Base-by-base conservation (phyloP, 768 basidiomycete genomes). In the Boletus reticuloceps region DNA sequence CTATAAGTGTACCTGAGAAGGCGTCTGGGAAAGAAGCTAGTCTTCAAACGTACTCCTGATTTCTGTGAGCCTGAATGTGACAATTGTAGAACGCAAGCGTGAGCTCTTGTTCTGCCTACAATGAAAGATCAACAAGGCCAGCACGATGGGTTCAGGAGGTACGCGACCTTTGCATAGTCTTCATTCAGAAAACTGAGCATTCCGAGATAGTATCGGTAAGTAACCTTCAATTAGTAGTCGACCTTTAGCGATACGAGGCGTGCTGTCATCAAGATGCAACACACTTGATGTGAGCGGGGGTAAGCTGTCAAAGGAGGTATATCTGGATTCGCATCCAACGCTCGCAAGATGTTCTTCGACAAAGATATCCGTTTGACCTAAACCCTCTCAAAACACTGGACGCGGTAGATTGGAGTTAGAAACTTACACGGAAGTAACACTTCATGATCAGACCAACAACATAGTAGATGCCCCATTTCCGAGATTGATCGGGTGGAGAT, bases 101-200 rank as follows among this genome's bases (percentile, higher is more conserved):
- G 50, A 98, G 80, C 67, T 97, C 88, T 70, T 89, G 81, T 69
- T 94, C 89, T 43, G 93, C 84, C 90, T 94, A 41, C 19, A 20
- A n/a, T 16, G 27, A 22, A 45, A 19, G 6, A 19, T 60, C n/a
- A 58, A 59, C 41, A 32, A 45, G 40, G 27, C 10, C 27, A 1
- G 38, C 29, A 13, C 7, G 13, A 14, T 22, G n/a, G 17, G 27
- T 54, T 29, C 13, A 50, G 43, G 13, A 50, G n/a, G 13, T 45
- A 37, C 59, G 69, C 32, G 46, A 88, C 92, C 75, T 93, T 93
- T 38, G 75, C 78, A 65, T 92, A 95, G 47, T 96, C 89, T 69
- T 98, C 97, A 64, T 91, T 91, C 57, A 98, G 72, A 74, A 98
- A 98, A 66, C 85, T 88, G 57, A 98, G 79, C 85, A 98, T 91